A percentile compares a stretch with the other conserved stretches of the same genome.
Conservation (phyloP, 106 monocot genomes). For the Dioscorea zingiberensis region DNA sequence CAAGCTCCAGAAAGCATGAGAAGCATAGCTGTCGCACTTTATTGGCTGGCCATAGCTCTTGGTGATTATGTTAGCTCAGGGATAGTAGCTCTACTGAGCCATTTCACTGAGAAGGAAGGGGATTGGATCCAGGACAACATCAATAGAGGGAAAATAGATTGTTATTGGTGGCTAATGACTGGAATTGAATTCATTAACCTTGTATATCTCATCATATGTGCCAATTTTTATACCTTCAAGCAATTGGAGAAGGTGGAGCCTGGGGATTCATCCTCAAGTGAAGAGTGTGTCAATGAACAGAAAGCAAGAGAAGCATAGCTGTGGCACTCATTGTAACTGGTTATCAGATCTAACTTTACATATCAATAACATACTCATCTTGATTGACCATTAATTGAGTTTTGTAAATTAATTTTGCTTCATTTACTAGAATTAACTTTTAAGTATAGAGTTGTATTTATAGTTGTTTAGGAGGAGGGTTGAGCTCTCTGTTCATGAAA, state of each 20-base stretch:
- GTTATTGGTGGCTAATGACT: slow-evolving; percentile 33
- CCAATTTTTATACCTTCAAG: slow-evolving; percentile 24
- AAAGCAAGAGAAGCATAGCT: too few relatives aligned
- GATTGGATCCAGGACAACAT: slow-evolving; percentile 50
- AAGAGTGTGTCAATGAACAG: too few relatives aligned
- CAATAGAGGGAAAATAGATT: slow-evolving; percentile 21
- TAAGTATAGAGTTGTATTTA: too few relatives aligned
- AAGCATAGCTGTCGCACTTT: slow-evolving; percentile 54
- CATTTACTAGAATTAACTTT: too few relatives aligned
- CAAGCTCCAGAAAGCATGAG: slow-evolving; percentile 81
- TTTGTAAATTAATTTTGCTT: too few relatives aligned
- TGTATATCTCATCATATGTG: slow-evolving; percentile 15
- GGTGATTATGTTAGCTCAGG: slow-evolving; percentile 48
- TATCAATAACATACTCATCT: too few relatives aligned
- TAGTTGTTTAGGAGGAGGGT: too few relatives aligned
- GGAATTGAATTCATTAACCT: slow-evolving; percentile 27
- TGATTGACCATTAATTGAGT: too few relatives aligned
- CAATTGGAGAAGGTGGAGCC: slow-evolving; percentile 18
- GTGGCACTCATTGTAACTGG: too few relatives aligned
- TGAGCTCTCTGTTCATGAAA: too few relatives aligned
- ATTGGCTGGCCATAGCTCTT: slow-evolving; percentile 42
- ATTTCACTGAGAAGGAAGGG: slow-evolving; percentile 22
- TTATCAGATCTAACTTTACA: too few relatives aligned
- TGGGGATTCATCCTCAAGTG: too few relatives aligned
- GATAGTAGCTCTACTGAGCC: slow-evolving; percentile 43